These are phyloP conservation scores for Achlya hypogyna DNA, from an alignment of 352 stramenopile genomes.

Conservation along the genomic window DNA sequence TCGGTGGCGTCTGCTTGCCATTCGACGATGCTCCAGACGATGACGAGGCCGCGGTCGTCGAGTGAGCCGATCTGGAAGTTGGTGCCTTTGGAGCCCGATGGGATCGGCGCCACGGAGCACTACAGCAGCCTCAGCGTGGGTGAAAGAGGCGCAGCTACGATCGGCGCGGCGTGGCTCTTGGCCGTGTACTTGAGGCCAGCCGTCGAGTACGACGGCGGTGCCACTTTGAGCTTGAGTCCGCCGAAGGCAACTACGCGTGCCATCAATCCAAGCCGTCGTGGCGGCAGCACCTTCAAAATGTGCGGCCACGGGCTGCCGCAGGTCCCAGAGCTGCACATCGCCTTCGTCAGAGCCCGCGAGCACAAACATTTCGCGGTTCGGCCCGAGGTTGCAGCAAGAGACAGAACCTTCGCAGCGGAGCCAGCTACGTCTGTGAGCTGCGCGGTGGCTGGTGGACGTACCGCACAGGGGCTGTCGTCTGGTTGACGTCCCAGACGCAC, in stretches of 20 bases:
- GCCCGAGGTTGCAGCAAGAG: constrained; percentile 33
- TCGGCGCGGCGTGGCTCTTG: constrained; percentile 16
- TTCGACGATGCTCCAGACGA: constrained; percentile 68
- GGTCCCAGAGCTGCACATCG: constrained; percentile 58
- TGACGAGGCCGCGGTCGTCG: constrained; percentile 52
- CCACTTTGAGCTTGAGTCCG: constrained; percentile 27
- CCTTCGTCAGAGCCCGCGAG: constrained; percentile 49
- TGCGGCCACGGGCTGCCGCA: constrained; percentile 24
- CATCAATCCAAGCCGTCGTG: not conserved
- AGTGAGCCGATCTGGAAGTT: constrained; percentile 62
- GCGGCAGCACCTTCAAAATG: constrained; percentile 14
- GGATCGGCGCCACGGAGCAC: constrained; percentile 4
- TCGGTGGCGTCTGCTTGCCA: constrained; percentile 32
- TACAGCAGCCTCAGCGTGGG: constrained; percentile 33
- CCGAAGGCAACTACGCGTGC: not conserved
- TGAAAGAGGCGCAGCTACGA: constrained; percentile 25
- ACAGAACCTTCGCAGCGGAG: constrained; percentile 29
- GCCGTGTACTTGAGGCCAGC: constrained; percentile 33
- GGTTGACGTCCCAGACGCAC: constrained; percentile 61
- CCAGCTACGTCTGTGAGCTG: not conserved
- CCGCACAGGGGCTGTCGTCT: constrained; percentile 28
- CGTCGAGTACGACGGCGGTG: constrained; percentile 48
- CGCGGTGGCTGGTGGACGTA: constrained; percentile 22
- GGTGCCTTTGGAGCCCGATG: not conserved
- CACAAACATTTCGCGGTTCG: constrained; percentile 43